These are phyloP conservation scores for Tuber indicum DNA, from an alignment of 495 filamentous ascomycete genomes.

Conservation along the genomic window DNA sequence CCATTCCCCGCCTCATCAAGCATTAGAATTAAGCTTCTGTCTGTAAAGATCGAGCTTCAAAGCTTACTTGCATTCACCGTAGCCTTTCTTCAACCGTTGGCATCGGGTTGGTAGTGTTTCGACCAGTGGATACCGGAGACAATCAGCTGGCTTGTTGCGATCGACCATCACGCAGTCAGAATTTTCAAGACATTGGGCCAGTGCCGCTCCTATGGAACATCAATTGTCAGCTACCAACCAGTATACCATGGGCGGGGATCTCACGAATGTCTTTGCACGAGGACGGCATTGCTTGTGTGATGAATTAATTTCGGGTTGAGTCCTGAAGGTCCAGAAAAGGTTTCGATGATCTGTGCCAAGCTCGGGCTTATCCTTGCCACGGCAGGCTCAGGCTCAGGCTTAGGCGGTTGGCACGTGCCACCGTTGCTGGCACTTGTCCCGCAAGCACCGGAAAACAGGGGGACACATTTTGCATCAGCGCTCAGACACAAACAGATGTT, in stretches of 20 bases:
- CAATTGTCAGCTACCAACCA: constrained; percentile 20
- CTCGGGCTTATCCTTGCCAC: background rate
- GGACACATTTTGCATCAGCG: no score
- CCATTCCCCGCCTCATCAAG: constrained; percentile 63
- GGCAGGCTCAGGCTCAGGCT: background rate
- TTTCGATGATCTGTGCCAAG: background rate
- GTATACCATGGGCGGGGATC: constrained; percentile 39
- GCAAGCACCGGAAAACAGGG: no score
- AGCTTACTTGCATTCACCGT: constrained; percentile 78
- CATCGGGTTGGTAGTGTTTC: constrained; percentile 77
- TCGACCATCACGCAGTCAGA: constrained; percentile 92
- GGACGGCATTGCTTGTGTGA: constrained; percentile 64
- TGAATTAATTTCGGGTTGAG: background rate
- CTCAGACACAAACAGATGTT: no score
- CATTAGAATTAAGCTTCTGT: constrained; percentile 21
- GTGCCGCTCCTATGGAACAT: constrained; percentile 61
- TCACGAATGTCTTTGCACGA: constrained; percentile 95
- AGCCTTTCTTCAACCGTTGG: constrained; percentile 86
- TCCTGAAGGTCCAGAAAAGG: background rate
- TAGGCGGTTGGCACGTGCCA: background rate
- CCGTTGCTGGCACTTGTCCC: background rate
- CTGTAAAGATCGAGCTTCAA: background rate
- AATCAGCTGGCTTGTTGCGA: constrained; percentile 77
- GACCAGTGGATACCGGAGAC: constrained; percentile 69
- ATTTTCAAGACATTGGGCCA: constrained; percentile 88